Evolutionary conservation across 495 filamentous ascomycete species (phyloP), one percentile per base, ranked within the genome.

Genomic region (Sordaria brevicollis): DNA sequence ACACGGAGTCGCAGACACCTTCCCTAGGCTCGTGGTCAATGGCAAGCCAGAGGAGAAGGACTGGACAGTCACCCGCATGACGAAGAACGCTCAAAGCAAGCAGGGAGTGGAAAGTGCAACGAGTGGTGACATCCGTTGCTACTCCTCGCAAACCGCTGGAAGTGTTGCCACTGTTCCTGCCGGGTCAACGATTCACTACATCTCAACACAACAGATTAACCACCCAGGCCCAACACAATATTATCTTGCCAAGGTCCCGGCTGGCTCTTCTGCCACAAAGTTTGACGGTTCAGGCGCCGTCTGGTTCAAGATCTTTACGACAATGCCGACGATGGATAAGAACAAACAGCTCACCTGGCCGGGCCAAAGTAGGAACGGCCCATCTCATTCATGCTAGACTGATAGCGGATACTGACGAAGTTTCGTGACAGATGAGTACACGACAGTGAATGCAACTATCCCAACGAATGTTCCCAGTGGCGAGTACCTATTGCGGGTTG

Each of bases 401-500:
- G n/a, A 43, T 41, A 13, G 62, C n/a, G 25, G 38, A 10, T 36
- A 15, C 10, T 54, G 21, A 41, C 43, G 57, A 69, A 43, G 13
- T 43, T 35, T 31, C 8, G n/a, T 43, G n/a, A 66, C 35, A 83
- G 79, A 81, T 35, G 68, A 73, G 17, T 83, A 83, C 67, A 73
- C 39, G 2, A 78, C 76, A 1, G 72, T 79, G 29, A 83, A 82
- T 49, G 79, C 85, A 34, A 85, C 76, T 19, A 82, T 86, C 69
- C 85, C 84, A 0, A 39, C 76, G 6, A 70, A 68, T 25, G 80
- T 81, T 2, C 83, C 84, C 1, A 69, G 77, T 19, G 86, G 86
- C 38, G 81, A 86, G 35, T 89, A 89, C 69, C 83, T 89, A 11
- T 75, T 88, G n/a, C 82, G 86, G 33, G 83, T 83, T 3, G 87